Base-by-base conservation (phyloP, 2,329 filamentous ascomycete species). In the Cercospora nicotianae region DNA sequence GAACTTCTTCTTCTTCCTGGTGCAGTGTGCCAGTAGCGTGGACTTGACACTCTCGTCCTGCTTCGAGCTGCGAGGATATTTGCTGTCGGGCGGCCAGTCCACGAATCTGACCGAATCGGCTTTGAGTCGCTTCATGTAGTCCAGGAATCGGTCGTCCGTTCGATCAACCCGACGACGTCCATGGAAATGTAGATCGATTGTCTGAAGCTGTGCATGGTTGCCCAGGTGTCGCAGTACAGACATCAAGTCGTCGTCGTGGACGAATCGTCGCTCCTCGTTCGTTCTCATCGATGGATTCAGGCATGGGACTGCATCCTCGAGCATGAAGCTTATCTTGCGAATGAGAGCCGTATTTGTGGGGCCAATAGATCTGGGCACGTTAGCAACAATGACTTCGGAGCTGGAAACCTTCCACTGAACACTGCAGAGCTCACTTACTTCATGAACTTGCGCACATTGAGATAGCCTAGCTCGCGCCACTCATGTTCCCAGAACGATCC, bases 231-330 rank as follows among this genome's bases (percentile, higher is more conserved):
- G 80, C 8, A 86, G 75, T 36, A 81, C 79, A 28, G 81, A 80
- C 48, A 83, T 78, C 48, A 86, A 72, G 42, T 81, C 77, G 8
- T 81, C 77, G 69, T 86, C 83, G 55, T 82, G 78, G 59, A 84
- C 78, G 67, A 82, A 86, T 28, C 82, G 81, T n/a, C 83, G 81
- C 42, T 81, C 75, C 65, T 84, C 81, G 60, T 78, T 75, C 59
- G 74, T 77, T 53, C 68, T 71, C 62, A 80, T 72, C 55, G 79
- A 73, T 0, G 81, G 79, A 51, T 81, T 81, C 12, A 80, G 73
- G 20, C 78, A 80, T 3, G 79, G 80, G 5, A 75, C 74, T 0
- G 82, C 82, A 67, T 86, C 84, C 51, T 81, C 81, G 58, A 85
- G 80, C 18, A 75, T 68, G 67, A 85, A 74, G 13, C 78, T 79